phyloP scores from a whole-genome alignment of 176 grass and related monocot genomes.

The Rhynchospora tenuis region DNA sequence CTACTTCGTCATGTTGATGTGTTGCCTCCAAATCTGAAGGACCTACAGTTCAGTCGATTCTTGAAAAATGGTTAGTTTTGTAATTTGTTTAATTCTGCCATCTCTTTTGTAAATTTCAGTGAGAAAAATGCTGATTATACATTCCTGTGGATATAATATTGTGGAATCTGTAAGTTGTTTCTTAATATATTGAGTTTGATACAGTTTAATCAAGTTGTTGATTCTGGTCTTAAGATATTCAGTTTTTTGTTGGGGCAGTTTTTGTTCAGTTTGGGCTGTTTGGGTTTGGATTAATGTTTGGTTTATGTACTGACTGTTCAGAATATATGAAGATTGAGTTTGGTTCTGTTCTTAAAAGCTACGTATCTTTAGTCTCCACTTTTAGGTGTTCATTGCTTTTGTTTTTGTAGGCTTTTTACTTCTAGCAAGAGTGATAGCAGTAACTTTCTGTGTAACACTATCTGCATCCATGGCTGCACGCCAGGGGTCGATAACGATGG shows the following conservation, averaged over 20 bases:
- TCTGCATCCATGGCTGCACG: slow-evolving; percentile 83
- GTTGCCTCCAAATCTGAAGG: slow-evolving; percentile 76
- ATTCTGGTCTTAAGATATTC: background rate
- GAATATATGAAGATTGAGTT: background rate
- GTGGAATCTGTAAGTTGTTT: background rate
- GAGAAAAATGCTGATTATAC: background rate
- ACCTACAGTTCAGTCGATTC: slow-evolving; percentile 80
- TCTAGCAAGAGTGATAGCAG: slow-evolving; percentile 84
- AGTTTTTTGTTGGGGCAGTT: background rate
- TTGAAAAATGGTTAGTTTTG: slow-evolving; percentile 77
- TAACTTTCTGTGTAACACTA: slow-evolving; percentile 94
- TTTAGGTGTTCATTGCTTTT: slow-evolving; percentile 11
- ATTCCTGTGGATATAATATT: background rate
- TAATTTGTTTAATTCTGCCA: background rate
- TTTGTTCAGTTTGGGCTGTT: background rate
- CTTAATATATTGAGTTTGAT: background rate
- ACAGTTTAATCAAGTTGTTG: background rate
- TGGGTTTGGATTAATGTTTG: background rate
- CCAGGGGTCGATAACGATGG: slow-evolving; percentile 66
- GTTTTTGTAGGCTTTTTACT: slow-evolving; percentile 66
- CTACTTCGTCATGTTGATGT: slow-evolving; percentile 71
- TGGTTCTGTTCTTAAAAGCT: background rate
- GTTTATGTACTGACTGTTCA: background rate
- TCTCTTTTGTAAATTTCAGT: background rate
- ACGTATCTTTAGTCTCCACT: background rate